phyloP scores from a whole-genome alignment of 305 asterid species.

The Ilex paraguariensis region DNA sequence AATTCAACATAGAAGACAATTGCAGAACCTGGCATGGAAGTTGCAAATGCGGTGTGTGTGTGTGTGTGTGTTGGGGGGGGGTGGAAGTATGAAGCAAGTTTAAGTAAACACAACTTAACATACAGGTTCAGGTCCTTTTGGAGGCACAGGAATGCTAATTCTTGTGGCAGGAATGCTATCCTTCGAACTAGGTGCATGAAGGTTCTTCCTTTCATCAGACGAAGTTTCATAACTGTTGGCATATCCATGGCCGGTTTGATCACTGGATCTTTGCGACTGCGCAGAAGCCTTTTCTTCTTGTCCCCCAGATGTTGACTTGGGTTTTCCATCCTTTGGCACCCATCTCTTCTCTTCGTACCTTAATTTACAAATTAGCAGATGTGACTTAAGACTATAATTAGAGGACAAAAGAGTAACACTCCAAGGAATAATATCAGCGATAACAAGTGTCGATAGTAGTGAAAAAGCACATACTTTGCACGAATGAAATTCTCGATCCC shows the following conservation, averaged over 20 bases:
- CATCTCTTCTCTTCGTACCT: conserved; percentile 98
- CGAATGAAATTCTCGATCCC: conserved; percentile 99
- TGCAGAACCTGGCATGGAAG: too few species aligned
- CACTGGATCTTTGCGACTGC: conserved; percentile 63
- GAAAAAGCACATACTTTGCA: conserved; percentile 66
- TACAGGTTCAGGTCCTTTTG: conserved; percentile 74
- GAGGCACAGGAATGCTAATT: conserved; percentile 58
- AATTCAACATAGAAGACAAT: background rate
- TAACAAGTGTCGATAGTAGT: conserved; percentile 8
- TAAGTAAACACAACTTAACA: conserved; percentile 19
- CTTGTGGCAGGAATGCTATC: conserved; percentile 51
- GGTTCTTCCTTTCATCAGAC: conserved; percentile 49
- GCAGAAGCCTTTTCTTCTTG: conserved; percentile 54
- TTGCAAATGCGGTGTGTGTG: too few species aligned
- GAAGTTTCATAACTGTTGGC: conserved; percentile 42
- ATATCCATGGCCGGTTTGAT: conserved; percentile 47
- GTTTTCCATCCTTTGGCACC: conserved; percentile 71
- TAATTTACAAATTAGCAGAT: conserved; percentile 20
- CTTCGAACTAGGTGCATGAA: conserved; percentile 36
- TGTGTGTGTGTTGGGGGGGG: too few species aligned
- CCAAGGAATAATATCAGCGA: background rate
- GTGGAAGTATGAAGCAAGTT: too few species aligned
- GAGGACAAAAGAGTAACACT: conserved; percentile 3
- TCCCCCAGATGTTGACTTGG: conserved; percentile 51
- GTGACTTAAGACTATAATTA: conserved; percentile 19